Percentiles rank a stretch among this genome's conserved stretches.
phyloP scores from a whole-genome alignment of 768 basidiomycete species.

The Boletus rubropictus region DNA sequence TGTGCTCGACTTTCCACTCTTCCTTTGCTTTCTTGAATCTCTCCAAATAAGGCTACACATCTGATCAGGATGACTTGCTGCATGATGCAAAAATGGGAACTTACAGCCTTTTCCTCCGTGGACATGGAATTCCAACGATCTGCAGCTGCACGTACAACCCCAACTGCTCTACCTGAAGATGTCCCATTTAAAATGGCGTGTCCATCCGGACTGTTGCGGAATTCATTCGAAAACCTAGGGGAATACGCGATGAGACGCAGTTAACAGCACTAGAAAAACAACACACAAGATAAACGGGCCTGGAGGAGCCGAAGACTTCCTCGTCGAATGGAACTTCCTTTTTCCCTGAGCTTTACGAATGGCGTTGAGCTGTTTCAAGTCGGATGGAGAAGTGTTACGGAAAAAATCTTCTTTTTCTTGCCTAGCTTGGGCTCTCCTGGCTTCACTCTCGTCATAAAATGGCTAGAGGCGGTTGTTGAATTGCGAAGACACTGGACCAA shows the following conservation, averaged over 20 bases:
- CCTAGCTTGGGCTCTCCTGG: slow-evolving; percentile 13
- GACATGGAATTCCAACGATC: slow-evolving; percentile 30
- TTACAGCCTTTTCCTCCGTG: slow-evolving; percentile 29
- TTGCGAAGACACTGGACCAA: neutral
- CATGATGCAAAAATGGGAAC: neutral
- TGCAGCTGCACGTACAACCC: slow-evolving; percentile 15
- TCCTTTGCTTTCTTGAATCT: slow-evolving; percentile 12
- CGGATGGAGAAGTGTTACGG: slow-evolving; percentile 9
- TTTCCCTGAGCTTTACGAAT: slow-evolving; percentile 27
- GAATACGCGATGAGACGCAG: neutral
- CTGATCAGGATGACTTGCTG: neutral
- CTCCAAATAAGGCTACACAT: slow-evolving; percentile 19
- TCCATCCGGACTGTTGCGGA: slow-evolving; percentile 15
- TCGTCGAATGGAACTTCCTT: slow-evolving; percentile 5
- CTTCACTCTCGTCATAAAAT: slow-evolving; percentile 20
- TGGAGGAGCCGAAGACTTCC: neutral
- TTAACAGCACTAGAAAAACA: neutral
- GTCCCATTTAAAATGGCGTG: slow-evolving; percentile 10
- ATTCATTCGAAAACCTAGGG: slow-evolving; percentile 19
- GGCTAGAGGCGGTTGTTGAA: slow-evolving; percentile 14
- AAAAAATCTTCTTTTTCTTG: slow-evolving; percentile 28
- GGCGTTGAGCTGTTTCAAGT: slow-evolving; percentile 31
- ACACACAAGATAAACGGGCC: slow-evolving; percentile 26
- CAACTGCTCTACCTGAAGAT: slow-evolving; percentile 2
- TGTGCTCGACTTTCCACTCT: slow-evolving; percentile 3